Base-by-base conservation (phyloP, 352 stramenopile species). In the Pythium monospermum region DNA sequence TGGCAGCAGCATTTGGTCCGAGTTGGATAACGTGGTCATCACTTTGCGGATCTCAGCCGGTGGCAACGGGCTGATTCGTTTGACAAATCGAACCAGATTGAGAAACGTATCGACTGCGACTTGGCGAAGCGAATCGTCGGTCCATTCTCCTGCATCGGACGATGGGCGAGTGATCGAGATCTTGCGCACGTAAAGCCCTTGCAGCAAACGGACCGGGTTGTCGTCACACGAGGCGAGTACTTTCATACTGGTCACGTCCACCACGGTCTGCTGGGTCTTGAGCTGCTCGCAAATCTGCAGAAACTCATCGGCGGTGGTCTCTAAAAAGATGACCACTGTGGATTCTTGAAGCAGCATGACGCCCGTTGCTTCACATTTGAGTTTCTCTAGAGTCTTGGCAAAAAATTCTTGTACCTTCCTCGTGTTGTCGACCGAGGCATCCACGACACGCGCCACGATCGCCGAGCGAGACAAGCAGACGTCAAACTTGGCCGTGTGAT, bases 181-280 rank as follows among this genome's bases (percentile, higher is more conserved):
- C 60, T 85, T 85, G 54, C 78, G 80, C 26, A 85, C 83, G 64
- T 83, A 86, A 18, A 88, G 49, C 0, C 75, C 76, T 35, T 85
- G 69, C 10, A 88, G 57, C 10, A 85, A 56, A 6, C 74, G 59
- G n/a, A 48, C 50, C 11, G 60, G 53, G 48, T 82, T 66, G 50
- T 82, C 68, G 49, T 88, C 76, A 35, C 68, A 85, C 18, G 69
- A 82, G n/a, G 73, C 76, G 25, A 88, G 50, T 18, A 88, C 61
- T 42, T 73, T 72, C 44, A 88, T 68, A 1, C 59, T 69, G 16
- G 33, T 43, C 15, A 50, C 57, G 11, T 86, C 68, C 13, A 84
- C 53, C 19, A 82, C 61, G 12, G 43, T 59, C 31, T 74, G 63
- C 16, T 61, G 61, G 33, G 49, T 41, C 12, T 41, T 23, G 21